phyloP scores from a whole-genome alignment of 225 moss, liverwort and hornwort genomes.

The Anthoceros angustus region DNA sequence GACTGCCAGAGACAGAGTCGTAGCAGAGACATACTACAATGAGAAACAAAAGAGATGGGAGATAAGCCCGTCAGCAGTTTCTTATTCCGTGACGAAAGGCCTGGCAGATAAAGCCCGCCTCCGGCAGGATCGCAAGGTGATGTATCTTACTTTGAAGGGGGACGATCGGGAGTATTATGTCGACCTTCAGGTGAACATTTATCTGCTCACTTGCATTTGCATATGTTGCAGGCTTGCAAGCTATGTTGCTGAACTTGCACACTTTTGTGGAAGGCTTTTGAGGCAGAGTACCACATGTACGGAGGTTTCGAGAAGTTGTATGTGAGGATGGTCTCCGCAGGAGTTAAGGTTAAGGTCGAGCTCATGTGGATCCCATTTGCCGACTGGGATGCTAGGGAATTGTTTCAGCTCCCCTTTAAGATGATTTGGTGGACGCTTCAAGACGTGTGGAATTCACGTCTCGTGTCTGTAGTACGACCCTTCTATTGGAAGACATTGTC shows the following conservation, averaged over 20 bases:
- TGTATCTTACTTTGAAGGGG: constrained; percentile 73
- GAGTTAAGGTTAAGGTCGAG: constrained; percentile 46
- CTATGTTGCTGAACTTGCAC: background rate
- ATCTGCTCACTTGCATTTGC: background rate
- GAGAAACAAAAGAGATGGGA: constrained; percentile 61
- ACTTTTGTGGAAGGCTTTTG: constrained; percentile 13
- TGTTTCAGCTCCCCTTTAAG: constrained; percentile 79
- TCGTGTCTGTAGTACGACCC: constrained; percentile 52
- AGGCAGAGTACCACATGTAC: constrained; percentile 43
- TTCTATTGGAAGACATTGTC: constrained; percentile 55
- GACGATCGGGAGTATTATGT: constrained; percentile 75
- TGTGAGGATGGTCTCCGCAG: constrained; percentile 51
- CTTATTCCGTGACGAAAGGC: constrained; percentile 59
- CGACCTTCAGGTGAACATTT: constrained; percentile 24
- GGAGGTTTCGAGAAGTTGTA: constrained; percentile 74
- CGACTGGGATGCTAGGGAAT: constrained; percentile 54
- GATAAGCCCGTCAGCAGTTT: constrained; percentile 65
- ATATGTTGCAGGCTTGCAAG: background rate
- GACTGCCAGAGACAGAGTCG: constrained; percentile 69
- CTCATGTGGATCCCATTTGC: constrained; percentile 76
- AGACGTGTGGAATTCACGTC: constrained; percentile 75
- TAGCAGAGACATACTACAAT: constrained; percentile 70
- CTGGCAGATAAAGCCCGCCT: constrained; percentile 61
- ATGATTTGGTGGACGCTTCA: constrained; percentile 63
- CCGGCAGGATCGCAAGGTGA: constrained; percentile 65